A percentile compares a stretch with the other conserved stretches of the same genome.
These are phyloP conservation scores for Salix koriyanagi DNA, from an alignment of 345 rosid genomes.

Conservation along the genomic window DNA sequence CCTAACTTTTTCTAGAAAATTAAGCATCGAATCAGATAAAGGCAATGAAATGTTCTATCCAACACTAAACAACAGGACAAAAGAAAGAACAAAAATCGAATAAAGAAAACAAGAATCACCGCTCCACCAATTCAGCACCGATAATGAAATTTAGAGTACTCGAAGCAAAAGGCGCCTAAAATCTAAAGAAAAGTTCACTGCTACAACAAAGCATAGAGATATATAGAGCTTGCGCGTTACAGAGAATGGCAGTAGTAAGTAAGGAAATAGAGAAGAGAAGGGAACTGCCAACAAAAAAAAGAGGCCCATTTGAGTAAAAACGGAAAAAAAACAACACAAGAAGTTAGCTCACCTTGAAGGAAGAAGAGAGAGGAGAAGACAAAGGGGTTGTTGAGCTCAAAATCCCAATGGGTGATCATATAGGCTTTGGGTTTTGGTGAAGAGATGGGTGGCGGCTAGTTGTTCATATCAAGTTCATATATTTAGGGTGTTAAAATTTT, in stretches of 20 bases:
- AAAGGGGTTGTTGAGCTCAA: background rate
- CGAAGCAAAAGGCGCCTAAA: background rate
- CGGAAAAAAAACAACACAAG: background rate
- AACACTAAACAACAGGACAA: background rate
- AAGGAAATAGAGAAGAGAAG: background rate
- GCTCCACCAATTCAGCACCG: background rate
- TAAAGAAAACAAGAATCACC: background rate
- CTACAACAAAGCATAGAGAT: background rate
- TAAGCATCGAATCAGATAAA: conserved; percentile 2
- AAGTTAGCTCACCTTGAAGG: background rate
- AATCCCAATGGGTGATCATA: background rate
- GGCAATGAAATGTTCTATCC: background rate
- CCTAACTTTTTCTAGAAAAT: background rate
- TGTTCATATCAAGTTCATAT: too few species aligned
- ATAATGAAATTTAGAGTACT: background rate
- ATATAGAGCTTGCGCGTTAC: background rate
- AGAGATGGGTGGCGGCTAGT: too few species aligned
- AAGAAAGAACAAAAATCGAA: background rate
- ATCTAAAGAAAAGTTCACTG: background rate
- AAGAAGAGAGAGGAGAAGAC: background rate
- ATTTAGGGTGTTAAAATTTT: too few species aligned
- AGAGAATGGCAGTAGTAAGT: background rate
- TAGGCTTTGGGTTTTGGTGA: too few species aligned
- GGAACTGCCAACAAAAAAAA: background rate
- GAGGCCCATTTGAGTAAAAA: background rate